A percentile compares a stretch with the other conserved stretches of the same genome.
These are phyloP conservation scores for Nematodospora anomalae DNA, from an alignment of 1,139 yeast species.

Conservation along the genomic window DNA sequence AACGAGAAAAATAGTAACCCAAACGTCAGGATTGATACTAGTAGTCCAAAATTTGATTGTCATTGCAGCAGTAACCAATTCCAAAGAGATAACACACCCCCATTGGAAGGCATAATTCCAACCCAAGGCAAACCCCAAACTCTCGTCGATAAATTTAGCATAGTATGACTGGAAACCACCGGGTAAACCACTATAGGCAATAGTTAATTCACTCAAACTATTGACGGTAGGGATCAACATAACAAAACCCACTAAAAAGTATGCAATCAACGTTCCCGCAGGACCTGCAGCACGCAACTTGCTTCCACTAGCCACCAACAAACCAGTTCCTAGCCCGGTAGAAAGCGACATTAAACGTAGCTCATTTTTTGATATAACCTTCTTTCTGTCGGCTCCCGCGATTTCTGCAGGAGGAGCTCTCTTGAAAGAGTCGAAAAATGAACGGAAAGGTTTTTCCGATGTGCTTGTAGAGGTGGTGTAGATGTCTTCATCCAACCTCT, in stretches of 20 bases:
- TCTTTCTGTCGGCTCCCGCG: conserved; percentile 5
- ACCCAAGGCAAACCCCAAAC: conserved; percentile 43
- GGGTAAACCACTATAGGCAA: conserved; percentile 36
- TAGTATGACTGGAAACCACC: conserved; percentile 43
- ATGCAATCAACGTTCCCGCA: conserved; percentile 35
- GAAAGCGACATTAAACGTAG: conserved; percentile 44
- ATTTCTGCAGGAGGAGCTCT: conserved; percentile 11
- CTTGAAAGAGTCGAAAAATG: conserved; percentile 10
- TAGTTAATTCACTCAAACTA: conserved; percentile 37
- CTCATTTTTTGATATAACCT: conserved; percentile 27
- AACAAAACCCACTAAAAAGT: conserved; percentile 31
- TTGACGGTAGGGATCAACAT: conserved; percentile 34
- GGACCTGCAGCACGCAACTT: conserved; percentile 38
- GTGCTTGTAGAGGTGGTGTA: conserved; percentile 4
- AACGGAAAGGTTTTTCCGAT: not conserved
- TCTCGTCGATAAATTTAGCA: conserved; percentile 38
- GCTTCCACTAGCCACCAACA: conserved; percentile 38
- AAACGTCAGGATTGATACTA: conserved; percentile 29
- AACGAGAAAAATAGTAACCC: conserved; percentile 32
- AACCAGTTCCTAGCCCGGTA: conserved; percentile 46
- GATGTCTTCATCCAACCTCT: conserved; percentile 8
- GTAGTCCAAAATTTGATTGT: conserved; percentile 34
- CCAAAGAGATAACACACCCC: conserved; percentile 39
- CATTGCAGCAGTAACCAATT: conserved; percentile 41
- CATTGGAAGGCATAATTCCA: conserved; percentile 45